A percentile compares a stretch with the other conserved stretches of the same genome.
These are phyloP conservation scores for Fusarium goolgardi DNA, from an alignment of 2,329 filamentous ascomycete species.

Conservation along the genomic window DNA sequence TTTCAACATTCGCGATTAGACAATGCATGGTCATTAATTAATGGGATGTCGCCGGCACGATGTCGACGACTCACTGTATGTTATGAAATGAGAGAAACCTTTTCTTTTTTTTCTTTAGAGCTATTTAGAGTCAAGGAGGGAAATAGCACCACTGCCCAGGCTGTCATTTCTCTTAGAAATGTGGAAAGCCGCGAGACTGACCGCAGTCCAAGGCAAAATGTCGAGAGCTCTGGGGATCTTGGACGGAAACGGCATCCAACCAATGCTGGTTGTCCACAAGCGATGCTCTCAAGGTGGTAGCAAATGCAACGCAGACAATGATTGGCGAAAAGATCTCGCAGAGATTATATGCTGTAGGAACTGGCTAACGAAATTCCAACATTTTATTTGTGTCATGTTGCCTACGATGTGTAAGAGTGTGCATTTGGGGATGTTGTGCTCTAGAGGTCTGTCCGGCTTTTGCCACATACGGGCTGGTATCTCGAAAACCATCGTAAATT, in stretches of 20 bases:
- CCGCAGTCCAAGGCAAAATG: not conserved
- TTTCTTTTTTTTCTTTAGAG: constrained; percentile 10
- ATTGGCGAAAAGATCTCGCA: not conserved
- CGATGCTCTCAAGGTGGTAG: not conserved
- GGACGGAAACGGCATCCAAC: not conserved
- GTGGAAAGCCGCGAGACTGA: not conserved
- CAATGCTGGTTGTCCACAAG: not conserved
- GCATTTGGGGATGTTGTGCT: no score
- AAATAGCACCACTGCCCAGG: not conserved
- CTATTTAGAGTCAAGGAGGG: constrained; percentile 10
- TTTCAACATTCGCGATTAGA: constrained; percentile 56
- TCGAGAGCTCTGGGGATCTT: not conserved
- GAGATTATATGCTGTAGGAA: not conserved
- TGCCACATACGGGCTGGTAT: not conserved
- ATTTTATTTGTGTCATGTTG: not conserved
- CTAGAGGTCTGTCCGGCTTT: not conserved
- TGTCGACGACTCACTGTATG: not conserved
- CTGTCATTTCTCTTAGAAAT: not conserved
- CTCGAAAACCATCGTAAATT: not conserved
- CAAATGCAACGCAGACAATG: not conserved
- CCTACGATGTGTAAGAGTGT: not conserved
- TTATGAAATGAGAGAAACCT: not conserved
- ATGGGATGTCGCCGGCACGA: not conserved
- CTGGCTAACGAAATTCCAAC: not conserved
- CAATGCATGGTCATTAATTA: not conserved